Evolutionary conservation across 129 eudicot genomes (phyloP).

Genomic region (Saposhnikovia divaricata): DNA sequence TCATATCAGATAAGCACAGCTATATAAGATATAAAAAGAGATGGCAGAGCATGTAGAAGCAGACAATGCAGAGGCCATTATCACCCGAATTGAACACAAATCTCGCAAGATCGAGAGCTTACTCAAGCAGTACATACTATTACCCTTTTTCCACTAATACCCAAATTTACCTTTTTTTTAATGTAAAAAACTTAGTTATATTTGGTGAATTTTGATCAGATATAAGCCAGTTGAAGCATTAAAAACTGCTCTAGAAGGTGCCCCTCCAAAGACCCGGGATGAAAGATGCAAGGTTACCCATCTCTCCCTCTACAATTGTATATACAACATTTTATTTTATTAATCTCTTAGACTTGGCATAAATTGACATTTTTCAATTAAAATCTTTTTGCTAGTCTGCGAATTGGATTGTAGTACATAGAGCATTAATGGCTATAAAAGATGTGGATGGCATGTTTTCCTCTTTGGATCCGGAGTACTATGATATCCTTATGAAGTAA

Average conservation of each 20-base stretch:
- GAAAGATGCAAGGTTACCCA: constrained; percentile 78
- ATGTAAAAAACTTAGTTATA: background rate
- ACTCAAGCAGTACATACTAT: constrained; percentile 56
- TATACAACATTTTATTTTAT: background rate
- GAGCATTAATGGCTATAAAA: constrained; percentile 91
- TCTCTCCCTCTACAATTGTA: background rate
- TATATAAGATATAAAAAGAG: background rate
- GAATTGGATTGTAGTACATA: constrained; percentile 86
- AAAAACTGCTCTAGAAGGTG: constrained; percentile 82
- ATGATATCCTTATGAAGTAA: constrained; percentile 95
- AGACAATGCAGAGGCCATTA: constrained; percentile 88
- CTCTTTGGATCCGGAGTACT: constrained; percentile 80
- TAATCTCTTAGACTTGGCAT: background rate
- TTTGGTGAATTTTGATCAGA: constrained; percentile 27
- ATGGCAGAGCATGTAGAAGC: constrained; percentile 76
- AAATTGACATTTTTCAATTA: background rate
- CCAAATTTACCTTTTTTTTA: background rate
- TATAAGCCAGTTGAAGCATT: constrained; percentile 79
- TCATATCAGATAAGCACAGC: background rate
- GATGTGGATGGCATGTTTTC: constrained; percentile 80
- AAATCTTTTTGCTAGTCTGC: constrained; percentile 52
- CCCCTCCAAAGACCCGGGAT: constrained; percentile 74
- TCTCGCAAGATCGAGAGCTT: constrained; percentile 83
- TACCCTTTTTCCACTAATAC: background rate
- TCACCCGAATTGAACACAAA: constrained; percentile 80